Evolutionary conservation across 257 asterid species (phyloP).

Genomic region (Asclepias syriaca): DNA sequence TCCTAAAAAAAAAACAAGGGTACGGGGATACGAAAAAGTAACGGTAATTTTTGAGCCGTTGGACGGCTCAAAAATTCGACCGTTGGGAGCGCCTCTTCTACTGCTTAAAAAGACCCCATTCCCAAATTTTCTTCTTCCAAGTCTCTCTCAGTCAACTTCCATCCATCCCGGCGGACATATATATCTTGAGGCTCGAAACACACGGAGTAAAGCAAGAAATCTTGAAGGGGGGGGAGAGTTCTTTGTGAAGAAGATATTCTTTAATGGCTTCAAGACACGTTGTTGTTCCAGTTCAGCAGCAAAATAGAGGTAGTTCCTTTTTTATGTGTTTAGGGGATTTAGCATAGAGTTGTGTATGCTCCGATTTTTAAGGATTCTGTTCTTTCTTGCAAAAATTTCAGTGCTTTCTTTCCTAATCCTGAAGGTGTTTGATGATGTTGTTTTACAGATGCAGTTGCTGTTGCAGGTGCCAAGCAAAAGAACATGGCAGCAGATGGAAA

Average conservation of each 20-base stretch:
- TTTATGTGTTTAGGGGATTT: background rate
- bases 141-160: slow-evolving; percentile 11
- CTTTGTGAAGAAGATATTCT: background rate
- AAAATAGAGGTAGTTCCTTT: slow-evolving; percentile 45
- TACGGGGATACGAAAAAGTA: background rate
- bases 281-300: slow-evolving; percentile 48
- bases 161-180: too few species aligned
- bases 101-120: slow-evolving; percentile 36
- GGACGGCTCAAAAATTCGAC: slow-evolving; percentile 49
- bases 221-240: background rate
- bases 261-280: slow-evolving; percentile 61
- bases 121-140: slow-evolving; percentile 5
- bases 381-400: background rate
- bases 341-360: background rate
- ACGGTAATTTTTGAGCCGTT: too few species aligned
- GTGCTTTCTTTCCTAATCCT: background rate
- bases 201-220: background rate
- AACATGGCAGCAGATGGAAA: slow-evolving; percentile 58
- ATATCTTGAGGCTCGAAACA: background rate
- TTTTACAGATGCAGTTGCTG: slow-evolving; percentile 52
- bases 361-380: background rate
- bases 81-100: slow-evolving; percentile 44
- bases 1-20: background rate
- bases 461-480: slow-evolving; percentile 57
- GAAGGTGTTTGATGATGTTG: background rate